phyloP scores from a whole-genome alignment of 202 grass and related monocot genomes.

The Dendrocalamus latiflorus region DNA sequence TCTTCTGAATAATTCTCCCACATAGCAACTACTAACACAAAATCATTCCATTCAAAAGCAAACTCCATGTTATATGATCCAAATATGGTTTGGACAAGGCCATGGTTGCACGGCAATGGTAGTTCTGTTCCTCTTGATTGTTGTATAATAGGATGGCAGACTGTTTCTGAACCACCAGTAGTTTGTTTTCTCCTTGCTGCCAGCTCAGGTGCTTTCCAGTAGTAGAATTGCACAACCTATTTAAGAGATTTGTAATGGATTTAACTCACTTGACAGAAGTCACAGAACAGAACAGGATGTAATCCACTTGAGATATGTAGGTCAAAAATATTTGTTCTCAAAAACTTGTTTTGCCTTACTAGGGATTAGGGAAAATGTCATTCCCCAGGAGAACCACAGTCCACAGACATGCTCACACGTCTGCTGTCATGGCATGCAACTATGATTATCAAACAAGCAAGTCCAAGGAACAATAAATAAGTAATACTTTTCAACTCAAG shows the following conservation, averaged over 20 bases:
- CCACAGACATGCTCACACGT: neutral
- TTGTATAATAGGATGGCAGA: too few species aligned
- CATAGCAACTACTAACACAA: too few species aligned
- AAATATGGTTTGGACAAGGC: too few species aligned
- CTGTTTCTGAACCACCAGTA: too few species aligned
- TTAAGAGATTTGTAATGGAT: neutral
- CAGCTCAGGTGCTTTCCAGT: conserved; percentile 62
- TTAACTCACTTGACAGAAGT: conserved; percentile 16
- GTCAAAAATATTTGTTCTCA: neutral
- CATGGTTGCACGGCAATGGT: too few species aligned
- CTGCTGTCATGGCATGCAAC: neutral
- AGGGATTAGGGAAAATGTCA: neutral
- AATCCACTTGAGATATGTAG: neutral
- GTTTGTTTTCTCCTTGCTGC: conserved; percentile 35
- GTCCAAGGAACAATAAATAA: neutral
- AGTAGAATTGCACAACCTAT: conserved; percentile 78
- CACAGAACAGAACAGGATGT: neutral
- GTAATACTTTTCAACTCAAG: neutral
- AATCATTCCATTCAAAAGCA: too few species aligned
- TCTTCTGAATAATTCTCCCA: too few species aligned
- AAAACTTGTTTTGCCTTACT: neutral
- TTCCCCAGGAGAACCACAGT: neutral
- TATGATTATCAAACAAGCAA: conserved; percentile 4
- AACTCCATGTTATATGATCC: too few species aligned
- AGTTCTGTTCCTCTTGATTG: too few species aligned